A percentile compares a stretch with the other conserved stretches of the same genome.
Evolutionary conservation across 2,329 filamentous ascomycete genomes (phyloP).

Genomic region (Aspergillus tanneri): DNA sequence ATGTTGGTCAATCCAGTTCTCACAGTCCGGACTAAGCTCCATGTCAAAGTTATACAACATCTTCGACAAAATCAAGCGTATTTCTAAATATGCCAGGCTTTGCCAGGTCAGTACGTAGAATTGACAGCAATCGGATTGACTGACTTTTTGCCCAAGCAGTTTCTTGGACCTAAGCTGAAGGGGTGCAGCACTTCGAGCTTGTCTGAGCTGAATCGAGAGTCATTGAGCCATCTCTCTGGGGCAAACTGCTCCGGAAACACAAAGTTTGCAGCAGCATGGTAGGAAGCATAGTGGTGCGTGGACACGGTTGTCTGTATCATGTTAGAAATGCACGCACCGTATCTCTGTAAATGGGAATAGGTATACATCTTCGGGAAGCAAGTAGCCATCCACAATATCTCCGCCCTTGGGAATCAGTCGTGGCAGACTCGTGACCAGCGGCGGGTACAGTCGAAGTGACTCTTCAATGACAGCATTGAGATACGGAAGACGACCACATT

Average conservation of each 20-base stretch:
- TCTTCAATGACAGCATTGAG: conserved; percentile 49
- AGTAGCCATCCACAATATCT: conserved; percentile 33
- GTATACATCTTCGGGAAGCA: conserved; percentile 32
- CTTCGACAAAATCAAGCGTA: conserved; percentile 27
- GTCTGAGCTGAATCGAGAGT: conserved; percentile 19
- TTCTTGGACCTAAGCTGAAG: conserved; percentile 12
- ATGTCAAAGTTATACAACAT: conserved; percentile 30
- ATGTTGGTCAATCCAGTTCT: conserved; percentile 24
- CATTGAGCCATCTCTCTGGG: conserved; percentile 26
- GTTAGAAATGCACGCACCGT: neutral
- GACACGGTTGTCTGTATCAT: conserved; percentile 7
- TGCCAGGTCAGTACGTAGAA: neutral
- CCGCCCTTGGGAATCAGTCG: conserved; percentile 31
- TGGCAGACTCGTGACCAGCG: conserved; percentile 27
- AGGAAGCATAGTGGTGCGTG: conserved; percentile 8
- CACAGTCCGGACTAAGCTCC: conserved; percentile 11
- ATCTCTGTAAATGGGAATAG: neutral
- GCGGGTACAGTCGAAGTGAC: conserved; percentile 45
- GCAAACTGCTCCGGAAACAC: conserved; percentile 15
- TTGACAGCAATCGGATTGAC: neutral
- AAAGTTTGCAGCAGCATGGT: conserved; percentile 12
- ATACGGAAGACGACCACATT: conserved; percentile 34
- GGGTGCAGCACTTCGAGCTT: conserved; percentile 16
- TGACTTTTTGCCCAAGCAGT: conserved; percentile 16
- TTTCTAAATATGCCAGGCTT: conserved; percentile 26